phyloP scores from a whole-genome alignment of 2,329 filamentous ascomycete genomes.

The Pezicula rhizophila region DNA sequence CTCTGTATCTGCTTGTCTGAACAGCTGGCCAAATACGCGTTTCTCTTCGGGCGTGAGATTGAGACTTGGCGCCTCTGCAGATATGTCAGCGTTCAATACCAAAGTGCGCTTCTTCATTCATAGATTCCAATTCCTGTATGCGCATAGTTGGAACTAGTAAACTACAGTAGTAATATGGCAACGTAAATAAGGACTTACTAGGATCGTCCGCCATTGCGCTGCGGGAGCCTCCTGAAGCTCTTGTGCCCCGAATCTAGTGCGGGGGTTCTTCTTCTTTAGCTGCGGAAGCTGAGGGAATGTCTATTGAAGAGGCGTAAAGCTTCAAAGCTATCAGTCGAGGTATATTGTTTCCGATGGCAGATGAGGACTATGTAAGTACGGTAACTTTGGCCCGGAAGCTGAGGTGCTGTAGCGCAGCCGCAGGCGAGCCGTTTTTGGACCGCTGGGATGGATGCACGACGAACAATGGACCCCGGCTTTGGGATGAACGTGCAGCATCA shows the following conservation, averaged over 20 bases:
- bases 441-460: neutral
- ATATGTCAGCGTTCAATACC: slow-evolving; percentile 13
- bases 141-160: neutral
- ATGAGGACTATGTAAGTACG: neutral
- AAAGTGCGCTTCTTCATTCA: neutral
- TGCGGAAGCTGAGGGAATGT: slow-evolving; percentile 13
- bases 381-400: neutral
- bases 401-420: neutral
- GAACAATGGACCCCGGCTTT: too few species aligned
- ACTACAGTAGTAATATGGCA: slow-evolving; percentile 39
- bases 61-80: slow-evolving; percentile 57
- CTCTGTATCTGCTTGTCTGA: slow-evolving; percentile 87
- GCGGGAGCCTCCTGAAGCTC: slow-evolving; percentile 8
- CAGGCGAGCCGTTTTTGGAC: neutral
- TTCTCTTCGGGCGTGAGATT: slow-evolving; percentile 91
- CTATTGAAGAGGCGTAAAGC: slow-evolving; percentile 3
- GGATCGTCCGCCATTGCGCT: slow-evolving; percentile 27
- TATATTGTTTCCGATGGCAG: slow-evolving; percentile 3
- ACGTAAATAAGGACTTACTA: slow-evolving; percentile 50
- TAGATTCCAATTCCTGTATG: neutral
- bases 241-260: slow-evolving; percentile 1
- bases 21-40: slow-evolving; percentile 86
- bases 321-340: slow-evolving; percentile 6
- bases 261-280: slow-evolving; percentile 3
- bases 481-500: too few species aligned